Evolutionary conservation across 2,329 filamentous ascomycete species (phyloP).

Genomic region (Hymenoscyphus repandus): DNA sequence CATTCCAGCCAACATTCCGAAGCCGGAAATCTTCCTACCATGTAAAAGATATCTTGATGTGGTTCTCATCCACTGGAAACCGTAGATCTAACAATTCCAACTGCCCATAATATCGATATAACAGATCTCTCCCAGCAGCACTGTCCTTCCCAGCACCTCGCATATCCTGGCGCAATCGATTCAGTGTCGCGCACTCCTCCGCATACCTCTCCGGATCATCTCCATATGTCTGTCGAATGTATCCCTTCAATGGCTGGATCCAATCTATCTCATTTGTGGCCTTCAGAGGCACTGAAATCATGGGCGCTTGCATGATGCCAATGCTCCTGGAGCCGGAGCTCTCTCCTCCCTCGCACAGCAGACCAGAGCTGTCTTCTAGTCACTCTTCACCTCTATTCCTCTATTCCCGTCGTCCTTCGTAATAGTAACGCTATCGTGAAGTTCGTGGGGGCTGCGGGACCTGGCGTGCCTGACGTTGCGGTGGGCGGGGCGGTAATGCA

Average conservation of each 20-base stretch:
- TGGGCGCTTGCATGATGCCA: conserved; percentile 70
- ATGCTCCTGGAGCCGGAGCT: conserved; percentile 31
- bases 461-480: not conserved
- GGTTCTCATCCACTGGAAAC: conserved; percentile 96
- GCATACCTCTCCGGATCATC: conserved; percentile 95
- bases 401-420: not conserved
- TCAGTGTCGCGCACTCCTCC: conserved; percentile 91
- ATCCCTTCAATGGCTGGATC: conserved; percentile 84
- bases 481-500: not conserved
- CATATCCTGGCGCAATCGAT: conserved; percentile 96
- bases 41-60: conserved; percentile 98
- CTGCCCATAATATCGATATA: conserved; percentile 97
- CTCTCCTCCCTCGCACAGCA: conserved; percentile 25
- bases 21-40: conserved; percentile 55
- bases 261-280: conserved; percentile 98
- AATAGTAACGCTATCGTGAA: not conserved
- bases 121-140: conserved; percentile 82
- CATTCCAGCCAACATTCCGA: not conserved
- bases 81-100: conserved; percentile 88
- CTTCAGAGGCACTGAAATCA: conserved; percentile 92
- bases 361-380: conserved; percentile 1
- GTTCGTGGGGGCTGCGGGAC: conserved; percentile 6
- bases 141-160: conserved; percentile 95
- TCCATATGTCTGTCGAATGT: conserved; percentile 90
- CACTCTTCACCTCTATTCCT: not conserved